Evolutionary conservation across 2,329 filamentous ascomycete genomes (phyloP).

Genomic region (Sarocladium brachiariae): DNA sequence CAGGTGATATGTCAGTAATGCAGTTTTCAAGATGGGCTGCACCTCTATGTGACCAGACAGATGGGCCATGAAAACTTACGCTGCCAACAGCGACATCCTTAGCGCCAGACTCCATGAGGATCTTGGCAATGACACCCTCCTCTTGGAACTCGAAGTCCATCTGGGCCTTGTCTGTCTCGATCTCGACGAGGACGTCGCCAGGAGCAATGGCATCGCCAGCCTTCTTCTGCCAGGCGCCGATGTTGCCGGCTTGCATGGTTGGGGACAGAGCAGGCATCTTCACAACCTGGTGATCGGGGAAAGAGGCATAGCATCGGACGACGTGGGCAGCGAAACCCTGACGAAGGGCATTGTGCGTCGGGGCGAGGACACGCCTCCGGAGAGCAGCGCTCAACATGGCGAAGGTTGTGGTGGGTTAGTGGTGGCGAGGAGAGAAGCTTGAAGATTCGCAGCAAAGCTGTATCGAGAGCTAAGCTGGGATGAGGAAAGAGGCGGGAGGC

Average conservation of each 20-base stretch:
- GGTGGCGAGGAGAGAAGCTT: background rate
- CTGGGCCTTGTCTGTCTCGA: conserved; percentile 99
- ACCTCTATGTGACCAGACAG: conserved; percentile 12
- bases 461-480: background rate
- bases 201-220: conserved; percentile 78
- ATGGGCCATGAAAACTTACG: conserved; percentile 51
- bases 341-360: conserved; percentile 43
- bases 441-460: conserved; percentile 3
- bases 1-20: background rate
- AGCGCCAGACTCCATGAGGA: conserved; percentile 84
- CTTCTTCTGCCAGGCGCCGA: conserved; percentile 98
- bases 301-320: conserved; percentile 68
- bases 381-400: conserved; percentile 57
- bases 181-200: conserved; percentile 93
- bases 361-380: conserved; percentile 53
- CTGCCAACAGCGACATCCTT: conserved; percentile 94
- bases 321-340: conserved; percentile 46
- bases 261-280: conserved; percentile 97
- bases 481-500: background rate
- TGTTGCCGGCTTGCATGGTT: conserved; percentile 95
- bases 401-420: conserved; percentile 13
- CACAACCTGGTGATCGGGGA: conserved; percentile 89
- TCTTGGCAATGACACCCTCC: conserved; percentile 90
- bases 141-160: conserved; percentile 99
- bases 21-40: background rate